Conservation (phyloP, 2,329 filamentous ascomycete genomes). For the Alternaria sp. region DNA sequence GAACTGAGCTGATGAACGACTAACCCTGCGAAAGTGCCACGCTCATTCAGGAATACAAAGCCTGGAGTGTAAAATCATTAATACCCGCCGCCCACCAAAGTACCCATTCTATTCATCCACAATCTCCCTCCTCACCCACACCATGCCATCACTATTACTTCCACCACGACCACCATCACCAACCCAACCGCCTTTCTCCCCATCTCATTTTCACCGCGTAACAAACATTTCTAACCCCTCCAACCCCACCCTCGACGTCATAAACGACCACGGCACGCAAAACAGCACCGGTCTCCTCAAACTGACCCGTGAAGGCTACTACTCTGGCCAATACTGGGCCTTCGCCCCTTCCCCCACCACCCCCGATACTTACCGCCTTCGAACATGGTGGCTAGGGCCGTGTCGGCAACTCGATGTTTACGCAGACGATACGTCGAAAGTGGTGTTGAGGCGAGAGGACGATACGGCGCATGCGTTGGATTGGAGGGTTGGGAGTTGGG, state of each 20-base stretch:
- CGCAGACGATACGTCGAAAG: conserved; percentile 24
- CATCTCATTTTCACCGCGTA: background rate
- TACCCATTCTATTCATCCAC: too few relatives aligned
- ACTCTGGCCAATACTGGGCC: conserved; percentile 40
- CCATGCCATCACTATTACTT: background rate
- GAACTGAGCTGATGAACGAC: background rate
- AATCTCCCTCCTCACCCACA: background rate
- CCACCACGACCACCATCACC: background rate
- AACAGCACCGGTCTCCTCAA: background rate
- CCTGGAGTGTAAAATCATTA: background rate
- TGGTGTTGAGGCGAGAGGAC: conserved; percentile 22
- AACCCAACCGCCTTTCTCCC: background rate
- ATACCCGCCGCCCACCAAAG: background rate
- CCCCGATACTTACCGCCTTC: conserved; percentile 25
- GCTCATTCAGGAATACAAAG: background rate
- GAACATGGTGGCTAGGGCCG: conserved; percentile 33
- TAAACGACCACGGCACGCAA: background rate
- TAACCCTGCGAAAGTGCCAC: background rate
- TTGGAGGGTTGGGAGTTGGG: conserved; percentile 34
- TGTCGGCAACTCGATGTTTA: conserved; percentile 29
- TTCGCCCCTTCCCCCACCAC: conserved; percentile 26
- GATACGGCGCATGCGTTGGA: conserved; percentile 16
- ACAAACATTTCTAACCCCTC: background rate
- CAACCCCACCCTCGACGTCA: background rate
- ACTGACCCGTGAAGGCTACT: conserved; percentile 26